Evolutionary conservation across 305 asterid genomes (phyloP).

Genomic region (Euphrasia arctica): DNA sequence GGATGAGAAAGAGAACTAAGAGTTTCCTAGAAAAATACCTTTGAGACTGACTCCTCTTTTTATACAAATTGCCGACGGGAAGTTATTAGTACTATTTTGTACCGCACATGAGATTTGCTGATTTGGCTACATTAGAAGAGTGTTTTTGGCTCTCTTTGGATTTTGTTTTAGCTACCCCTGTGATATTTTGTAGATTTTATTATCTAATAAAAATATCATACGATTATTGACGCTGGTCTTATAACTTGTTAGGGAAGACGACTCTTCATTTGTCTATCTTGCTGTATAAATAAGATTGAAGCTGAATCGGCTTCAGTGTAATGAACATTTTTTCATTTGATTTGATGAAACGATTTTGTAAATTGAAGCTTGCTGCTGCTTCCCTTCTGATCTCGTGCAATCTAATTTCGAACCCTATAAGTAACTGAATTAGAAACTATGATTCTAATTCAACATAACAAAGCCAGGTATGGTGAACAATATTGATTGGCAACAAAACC

Average conservation of each 20-base stretch:
- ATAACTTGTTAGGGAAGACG: too few relatives aligned
- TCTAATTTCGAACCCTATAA: too few relatives aligned
- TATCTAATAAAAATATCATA: not conserved
- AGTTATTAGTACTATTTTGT: not conserved
- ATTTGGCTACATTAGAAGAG: not conserved
- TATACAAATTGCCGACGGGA: conserved; percentile 12
- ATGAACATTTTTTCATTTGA: too few relatives aligned
- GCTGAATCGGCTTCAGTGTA: too few relatives aligned
- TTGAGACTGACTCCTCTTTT: conserved; percentile 20
- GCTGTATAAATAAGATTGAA: not conserved
- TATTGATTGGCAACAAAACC: too few relatives aligned
- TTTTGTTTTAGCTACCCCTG: not conserved
- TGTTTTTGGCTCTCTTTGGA: not conserved
- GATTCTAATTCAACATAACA: too few relatives aligned
- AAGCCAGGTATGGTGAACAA: too few relatives aligned
- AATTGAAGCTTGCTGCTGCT: too few relatives aligned
- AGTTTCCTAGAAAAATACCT: conserved; percentile 46
- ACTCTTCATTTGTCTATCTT: not conserved
- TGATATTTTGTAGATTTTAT: not conserved
- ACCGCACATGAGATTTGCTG: not conserved
- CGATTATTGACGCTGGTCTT: not conserved
- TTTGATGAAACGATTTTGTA: too few relatives aligned
- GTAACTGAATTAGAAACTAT: too few relatives aligned
- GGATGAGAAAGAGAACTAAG: conserved; percentile 89
- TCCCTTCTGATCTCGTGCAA: too few relatives aligned